A percentile compares a stretch with the other conserved stretches of the same genome.
Evolutionary conservation across 257 asterid species (phyloP).

Genomic region (Plantago ovata): DNA sequence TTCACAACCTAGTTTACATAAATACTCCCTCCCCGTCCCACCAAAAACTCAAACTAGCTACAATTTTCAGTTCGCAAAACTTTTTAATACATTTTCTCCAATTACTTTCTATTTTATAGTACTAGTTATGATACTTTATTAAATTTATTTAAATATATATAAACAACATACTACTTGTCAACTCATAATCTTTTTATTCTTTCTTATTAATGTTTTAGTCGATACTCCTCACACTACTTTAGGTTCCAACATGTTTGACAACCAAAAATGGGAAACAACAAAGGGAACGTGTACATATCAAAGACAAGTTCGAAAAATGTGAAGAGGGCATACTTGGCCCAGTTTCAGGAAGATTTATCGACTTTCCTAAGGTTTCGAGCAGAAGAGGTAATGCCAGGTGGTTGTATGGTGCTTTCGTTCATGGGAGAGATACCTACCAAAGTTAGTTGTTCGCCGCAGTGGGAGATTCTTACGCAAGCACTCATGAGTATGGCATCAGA

Average conservation of each 20-base stretch:
- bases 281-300: conserved; percentile 66
- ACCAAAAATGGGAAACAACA: conserved; percentile 24
- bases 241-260: conserved; percentile 41
- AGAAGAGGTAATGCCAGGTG: conserved; percentile 53
- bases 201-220: not conserved
- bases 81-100: no score
- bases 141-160: no score
- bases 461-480: conserved; percentile 69
- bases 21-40: no score
- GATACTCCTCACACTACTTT: not conserved
- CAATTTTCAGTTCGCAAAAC: no score
- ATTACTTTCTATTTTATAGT: no score
- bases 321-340: conserved; percentile 38
- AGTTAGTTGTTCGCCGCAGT: conserved; percentile 43
- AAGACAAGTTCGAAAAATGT: conserved; percentile 42
- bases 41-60: no score
- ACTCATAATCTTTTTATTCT: not conserved
- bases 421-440: conserved; percentile 46
- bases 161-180: no score
- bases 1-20: no score
- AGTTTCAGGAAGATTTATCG: conserved; percentile 46
- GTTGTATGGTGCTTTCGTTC: conserved; percentile 55
- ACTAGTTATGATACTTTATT: no score
- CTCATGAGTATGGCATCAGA: conserved; percentile 43
- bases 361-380: conserved; percentile 52